Percentiles rank a stretch among this genome's conserved stretches.
Conservation (phyloP, 2,329 filamentous ascomycete species). For the Claviceps quebecensis region DNA sequence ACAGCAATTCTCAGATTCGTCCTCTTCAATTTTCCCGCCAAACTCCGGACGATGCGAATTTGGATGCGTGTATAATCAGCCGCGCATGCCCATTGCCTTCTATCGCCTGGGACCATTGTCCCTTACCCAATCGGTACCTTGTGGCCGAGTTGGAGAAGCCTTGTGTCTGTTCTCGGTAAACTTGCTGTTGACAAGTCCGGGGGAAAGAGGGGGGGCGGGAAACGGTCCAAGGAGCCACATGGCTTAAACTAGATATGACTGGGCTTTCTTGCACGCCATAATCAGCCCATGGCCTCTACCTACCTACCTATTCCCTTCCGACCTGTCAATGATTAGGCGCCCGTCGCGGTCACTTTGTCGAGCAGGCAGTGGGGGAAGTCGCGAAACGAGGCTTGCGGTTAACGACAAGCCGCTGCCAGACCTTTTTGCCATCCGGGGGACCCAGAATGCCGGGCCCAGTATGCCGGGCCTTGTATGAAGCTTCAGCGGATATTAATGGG, state of each 20-base stretch:
- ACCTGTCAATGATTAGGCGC: neutral
- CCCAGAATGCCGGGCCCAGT: neutral
- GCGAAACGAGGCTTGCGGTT: neutral
- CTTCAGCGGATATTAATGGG: constrained; percentile 1
- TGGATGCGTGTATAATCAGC: neutral
- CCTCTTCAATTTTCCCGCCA: neutral
- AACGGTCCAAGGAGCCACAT: neutral
- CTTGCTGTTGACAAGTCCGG: neutral
- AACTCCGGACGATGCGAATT: neutral
- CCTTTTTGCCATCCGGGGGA: neutral
- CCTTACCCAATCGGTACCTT: neutral
- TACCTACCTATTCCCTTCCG: neutral
- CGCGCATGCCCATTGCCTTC: neutral
- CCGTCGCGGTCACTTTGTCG: neutral
- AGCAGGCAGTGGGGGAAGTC: neutral
- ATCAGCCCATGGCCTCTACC: neutral
- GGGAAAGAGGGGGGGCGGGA: neutral
- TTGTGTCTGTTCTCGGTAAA: too few species aligned
- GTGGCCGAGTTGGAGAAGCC: too few species aligned
- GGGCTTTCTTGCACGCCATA: constrained; percentile 1
- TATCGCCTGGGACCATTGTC: neutral
- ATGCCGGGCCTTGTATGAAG: neutral
- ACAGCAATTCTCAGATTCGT: neutral
- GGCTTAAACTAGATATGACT: neutral
- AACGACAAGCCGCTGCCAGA: neutral